Evolutionary conservation across 257 asterid genomes (phyloP).

Genomic region (Ilex aquifolium): DNA sequence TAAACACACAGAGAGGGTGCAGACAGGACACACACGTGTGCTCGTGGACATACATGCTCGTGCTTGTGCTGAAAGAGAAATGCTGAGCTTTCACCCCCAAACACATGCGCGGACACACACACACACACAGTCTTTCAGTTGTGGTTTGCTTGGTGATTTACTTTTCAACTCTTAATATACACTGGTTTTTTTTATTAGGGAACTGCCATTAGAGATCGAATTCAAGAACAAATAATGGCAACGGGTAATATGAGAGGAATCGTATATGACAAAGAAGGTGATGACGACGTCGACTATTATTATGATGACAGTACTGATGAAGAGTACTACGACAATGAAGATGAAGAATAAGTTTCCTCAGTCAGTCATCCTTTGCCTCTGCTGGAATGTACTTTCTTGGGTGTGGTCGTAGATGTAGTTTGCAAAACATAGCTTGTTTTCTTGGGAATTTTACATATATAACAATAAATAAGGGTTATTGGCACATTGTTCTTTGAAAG

Average conservation of each 20-base stretch:
- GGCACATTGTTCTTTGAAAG: no score
- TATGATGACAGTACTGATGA: constrained; percentile 27
- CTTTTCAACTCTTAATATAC: background rate
- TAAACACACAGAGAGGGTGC: no score
- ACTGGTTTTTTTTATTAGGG: constrained; percentile 26
- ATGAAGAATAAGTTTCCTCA: constrained; percentile 15
- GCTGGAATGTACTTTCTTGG: background rate
- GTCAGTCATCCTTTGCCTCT: no score
- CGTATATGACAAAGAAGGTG: constrained; percentile 31
- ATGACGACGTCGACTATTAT: constrained; percentile 25
- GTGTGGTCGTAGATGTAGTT: background rate
- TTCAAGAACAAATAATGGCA: constrained; percentile 44
- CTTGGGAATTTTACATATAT: no score
- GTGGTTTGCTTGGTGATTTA: background rate
- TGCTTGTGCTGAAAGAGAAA: no score
- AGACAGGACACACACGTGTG: no score
- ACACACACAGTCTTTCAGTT: no score
- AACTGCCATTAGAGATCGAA: constrained; percentile 47
- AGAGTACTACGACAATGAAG: constrained; percentile 27
- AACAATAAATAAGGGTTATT: no score
- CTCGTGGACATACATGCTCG: no score
- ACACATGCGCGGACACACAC: background rate
- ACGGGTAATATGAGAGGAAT: constrained; percentile 30
- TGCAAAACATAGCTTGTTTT: no score
- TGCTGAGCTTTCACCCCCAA: no score